Evolutionary conservation across 768 basidiomycete genomes (phyloP), one percentile per base, ranked within the genome.

Genomic region (Lyophyllum semitale): DNA sequence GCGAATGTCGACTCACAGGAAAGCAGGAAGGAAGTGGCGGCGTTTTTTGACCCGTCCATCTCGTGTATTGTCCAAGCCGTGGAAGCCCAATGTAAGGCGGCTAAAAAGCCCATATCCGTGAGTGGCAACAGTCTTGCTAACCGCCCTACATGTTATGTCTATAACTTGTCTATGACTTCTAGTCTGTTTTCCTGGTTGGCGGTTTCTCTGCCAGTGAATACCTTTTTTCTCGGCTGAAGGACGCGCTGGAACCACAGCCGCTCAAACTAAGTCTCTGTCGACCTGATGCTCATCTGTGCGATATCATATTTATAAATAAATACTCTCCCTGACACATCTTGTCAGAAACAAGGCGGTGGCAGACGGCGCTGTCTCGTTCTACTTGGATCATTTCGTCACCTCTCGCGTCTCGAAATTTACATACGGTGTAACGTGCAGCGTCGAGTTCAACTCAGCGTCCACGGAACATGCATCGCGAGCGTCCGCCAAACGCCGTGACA

Each of bases 181-280:
- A 78, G 78, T 70, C 73, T 23, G 72, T 78, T 23, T 71, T 79
- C 29, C 74, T 86, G 1, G 83, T 85, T 3, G 84, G 84, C 22
- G 84, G 83, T 0, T 85, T 84, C 62, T 78, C 81, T 13, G 81
- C 82, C 1, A 84, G 78, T 53, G 79, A 83, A 48, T 84, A 78
- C 73, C 62, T 85, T n/a, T 80, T 74, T 59, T 63, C 67, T 2
- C 69, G 71, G 45, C 73, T 85, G 2, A 74, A 74, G 37, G 66
- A 62, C 48, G 61, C 68, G 5, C 67, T 85, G 9, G 68, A 68
- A 4, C 59, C 68, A 1, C 61, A 68, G 4, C 59, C 68, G 0
- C 61, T 71, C 0, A 73, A 75, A n/a, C 61, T 82, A 42, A 70
- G 65, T 29, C 65, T 84, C 17, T 72, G 76, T 48, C 72, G 81